phyloP scores from a whole-genome alignment of 192 early-diverging fungal species.

The Ambispora gerdemannii region DNA sequence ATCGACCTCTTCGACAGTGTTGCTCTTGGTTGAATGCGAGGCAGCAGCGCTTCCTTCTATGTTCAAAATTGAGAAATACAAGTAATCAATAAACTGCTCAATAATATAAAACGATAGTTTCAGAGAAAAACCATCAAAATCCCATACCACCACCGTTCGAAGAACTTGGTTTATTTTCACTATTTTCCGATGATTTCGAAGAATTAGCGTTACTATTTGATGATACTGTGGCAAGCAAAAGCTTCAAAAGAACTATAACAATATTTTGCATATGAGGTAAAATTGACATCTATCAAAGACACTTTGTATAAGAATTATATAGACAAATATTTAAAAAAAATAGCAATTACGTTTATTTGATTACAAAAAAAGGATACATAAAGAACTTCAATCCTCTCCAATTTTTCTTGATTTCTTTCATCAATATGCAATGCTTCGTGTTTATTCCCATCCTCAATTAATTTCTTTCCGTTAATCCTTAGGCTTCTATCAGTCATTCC shows the following conservation, averaged over 20 bases:
- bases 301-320: too few species aligned
- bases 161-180: slow-evolving; percentile 21
- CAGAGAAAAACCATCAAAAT: not conserved
- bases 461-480: slow-evolving; percentile 20
- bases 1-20: slow-evolving; percentile 46
- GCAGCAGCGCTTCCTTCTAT: slow-evolving; percentile 20
- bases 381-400: slow-evolving; percentile 48
- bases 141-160: slow-evolving; percentile 3
- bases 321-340: not conserved
- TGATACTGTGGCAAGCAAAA: slow-evolving; percentile 47
- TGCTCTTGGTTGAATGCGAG: slow-evolving; percentile 22
- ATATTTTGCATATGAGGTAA: slow-evolving; percentile 54
- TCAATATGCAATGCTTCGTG: slow-evolving; percentile 37
- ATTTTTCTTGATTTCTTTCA: slow-evolving; percentile 36
- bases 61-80: not conserved
- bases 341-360: too few species aligned
- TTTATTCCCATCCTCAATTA: slow-evolving; percentile 34
- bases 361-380: slow-evolving; percentile 50
- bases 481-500: too few species aligned
- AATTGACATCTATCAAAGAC: slow-evolving; percentile 48
- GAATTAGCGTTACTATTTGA: slow-evolving; percentile 34
- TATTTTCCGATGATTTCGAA: slow-evolving; percentile 33
- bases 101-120: not conserved
- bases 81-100: not conserved
- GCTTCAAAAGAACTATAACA: slow-evolving; percentile 51